Evolutionary conservation across 1,284 basidiomycete species (phyloP), one percentile per base, ranked within the genome.

Genomic region (Ustilago curta): DNA sequence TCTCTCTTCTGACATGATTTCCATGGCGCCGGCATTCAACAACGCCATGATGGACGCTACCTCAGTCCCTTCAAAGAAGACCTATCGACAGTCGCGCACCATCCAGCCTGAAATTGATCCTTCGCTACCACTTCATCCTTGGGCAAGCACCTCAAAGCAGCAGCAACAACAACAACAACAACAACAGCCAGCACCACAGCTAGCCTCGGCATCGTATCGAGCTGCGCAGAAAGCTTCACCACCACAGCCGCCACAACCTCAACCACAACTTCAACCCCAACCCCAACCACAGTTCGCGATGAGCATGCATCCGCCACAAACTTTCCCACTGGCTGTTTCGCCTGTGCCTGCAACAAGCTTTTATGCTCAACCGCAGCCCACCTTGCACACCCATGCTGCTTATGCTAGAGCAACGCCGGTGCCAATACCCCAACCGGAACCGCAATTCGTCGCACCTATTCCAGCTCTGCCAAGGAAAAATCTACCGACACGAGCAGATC

Each of bases 91-190:
- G 42, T 50, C 58, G 53, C 61, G 58, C 37, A 61, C 61, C 21
- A 19, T 44, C 7, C 52, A 59, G 31, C 40, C 52, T 11, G 31
- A 59, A 21, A 60, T 70, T 35, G 62, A 70, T n/a, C 31, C 59
- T 5, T 52, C 40, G 7, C 45, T 52, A 25, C 68, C 68, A 9
- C 39, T 70, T 0, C 68, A 70, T 58, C 68, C 68, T 12, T 70
- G 68, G 68, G 68, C 68, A 1, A 61, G 21, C 40, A 47, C 45
- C 4, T 52, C 44, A 1, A 45, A 37, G 14, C 42, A 39, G 21
- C 31, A 21, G 8, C 42, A 19, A 1, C 44, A 23, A 12, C 55
- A 12, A 3, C 59, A 21, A 12, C 42, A 19, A 1, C 44, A 23
- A 12, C 55, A 12, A 3, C 59, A 51, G 11, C 14, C 19, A 9